Conservation (phyloP, 192 early-diverging fungal genomes). For the Linnemannia zychae region DNA sequence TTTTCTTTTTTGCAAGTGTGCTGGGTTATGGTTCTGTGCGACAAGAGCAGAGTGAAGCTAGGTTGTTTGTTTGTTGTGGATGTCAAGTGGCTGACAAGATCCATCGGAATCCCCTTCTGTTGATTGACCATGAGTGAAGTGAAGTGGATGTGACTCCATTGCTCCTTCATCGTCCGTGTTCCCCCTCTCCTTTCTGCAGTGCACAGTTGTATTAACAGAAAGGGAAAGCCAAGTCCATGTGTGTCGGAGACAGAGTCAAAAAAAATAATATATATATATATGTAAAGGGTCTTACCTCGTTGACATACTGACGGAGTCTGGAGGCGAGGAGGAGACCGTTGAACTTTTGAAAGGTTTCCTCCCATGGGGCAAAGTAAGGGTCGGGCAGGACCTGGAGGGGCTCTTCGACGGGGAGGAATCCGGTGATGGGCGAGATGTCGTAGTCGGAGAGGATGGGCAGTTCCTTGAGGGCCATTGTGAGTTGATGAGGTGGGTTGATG, state of each 20-base stretch:
- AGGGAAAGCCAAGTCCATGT: neutral
- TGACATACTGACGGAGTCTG: constrained; percentile 72
- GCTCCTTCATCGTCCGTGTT: neutral
- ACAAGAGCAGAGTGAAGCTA: neutral
- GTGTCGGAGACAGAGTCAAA: neutral
- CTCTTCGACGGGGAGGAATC: constrained; percentile 86
- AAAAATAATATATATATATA: neutral
- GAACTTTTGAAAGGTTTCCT: constrained; percentile 82
- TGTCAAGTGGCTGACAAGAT: neutral
- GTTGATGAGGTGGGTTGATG: no score
- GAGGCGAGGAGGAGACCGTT: constrained; percentile 80
- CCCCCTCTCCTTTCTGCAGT: neutral
- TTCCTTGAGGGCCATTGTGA: constrained; percentile 22
- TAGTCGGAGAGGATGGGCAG: constrained; percentile 77
- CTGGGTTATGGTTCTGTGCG: neutral
- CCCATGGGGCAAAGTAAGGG: constrained; percentile 91
- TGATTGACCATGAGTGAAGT: neutral
- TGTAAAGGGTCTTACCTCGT: constrained; percentile 68
- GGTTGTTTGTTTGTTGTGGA: neutral
- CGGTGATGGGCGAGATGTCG: constrained; percentile 85
- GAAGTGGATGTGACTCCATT: neutral
- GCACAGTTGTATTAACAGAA: neutral
- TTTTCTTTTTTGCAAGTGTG: neutral
- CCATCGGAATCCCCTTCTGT: neutral
- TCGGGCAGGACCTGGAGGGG: constrained; percentile 82